phyloP scores from a whole-genome alignment of 2,329 filamentous ascomycete species.

The Ophiostoma quercus region DNA sequence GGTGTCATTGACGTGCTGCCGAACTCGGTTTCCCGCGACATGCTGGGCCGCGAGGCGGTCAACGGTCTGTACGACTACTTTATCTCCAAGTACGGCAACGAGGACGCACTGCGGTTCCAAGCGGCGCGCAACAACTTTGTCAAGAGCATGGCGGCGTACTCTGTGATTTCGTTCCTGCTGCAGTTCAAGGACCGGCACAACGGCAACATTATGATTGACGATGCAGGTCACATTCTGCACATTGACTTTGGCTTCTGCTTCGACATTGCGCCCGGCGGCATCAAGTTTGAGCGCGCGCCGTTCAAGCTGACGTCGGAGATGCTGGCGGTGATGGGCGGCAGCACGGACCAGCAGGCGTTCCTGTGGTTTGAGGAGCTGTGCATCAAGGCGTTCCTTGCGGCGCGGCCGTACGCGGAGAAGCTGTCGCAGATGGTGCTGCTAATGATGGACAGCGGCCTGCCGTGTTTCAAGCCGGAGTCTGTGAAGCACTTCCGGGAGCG shows the following conservation, averaged over 20 bases:
- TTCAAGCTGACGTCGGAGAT: conserved; percentile 98
- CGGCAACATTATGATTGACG: conserved; percentile 99
- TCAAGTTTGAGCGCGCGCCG: conserved; percentile 94
- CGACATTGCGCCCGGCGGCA: conserved; percentile 93
- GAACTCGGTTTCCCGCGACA: conserved; percentile 96
- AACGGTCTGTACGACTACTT: conserved; percentile 99
- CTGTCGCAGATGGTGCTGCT: conserved; percentile 82
- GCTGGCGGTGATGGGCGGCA: conserved; percentile 97
- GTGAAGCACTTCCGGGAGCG: conserved; percentile 87
- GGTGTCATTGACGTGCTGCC: conserved; percentile 97
- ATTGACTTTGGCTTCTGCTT: conserved; percentile 99
- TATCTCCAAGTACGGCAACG: conserved; percentile 91
- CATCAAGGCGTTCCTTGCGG: conserved; percentile 89
- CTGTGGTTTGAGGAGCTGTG: conserved; percentile 95
- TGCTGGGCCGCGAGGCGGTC: conserved; percentile 95
- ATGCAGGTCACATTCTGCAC: conserved; percentile 93
- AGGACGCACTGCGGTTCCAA: conserved; percentile 91
- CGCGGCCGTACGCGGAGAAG: conserved; percentile 80
- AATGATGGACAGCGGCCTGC: conserved; percentile 94
- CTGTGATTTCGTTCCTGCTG: conserved; percentile 88
- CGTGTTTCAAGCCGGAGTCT: conserved; percentile 96
- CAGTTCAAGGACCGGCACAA: conserved; percentile 99
- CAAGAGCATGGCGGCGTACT: conserved; percentile 98
- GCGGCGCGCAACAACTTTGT: conserved; percentile 95
- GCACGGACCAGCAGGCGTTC: conserved; percentile 78